phyloP scores from a whole-genome alignment of 768 basidiomycete species.

The Tulasnella sp. region DNA sequence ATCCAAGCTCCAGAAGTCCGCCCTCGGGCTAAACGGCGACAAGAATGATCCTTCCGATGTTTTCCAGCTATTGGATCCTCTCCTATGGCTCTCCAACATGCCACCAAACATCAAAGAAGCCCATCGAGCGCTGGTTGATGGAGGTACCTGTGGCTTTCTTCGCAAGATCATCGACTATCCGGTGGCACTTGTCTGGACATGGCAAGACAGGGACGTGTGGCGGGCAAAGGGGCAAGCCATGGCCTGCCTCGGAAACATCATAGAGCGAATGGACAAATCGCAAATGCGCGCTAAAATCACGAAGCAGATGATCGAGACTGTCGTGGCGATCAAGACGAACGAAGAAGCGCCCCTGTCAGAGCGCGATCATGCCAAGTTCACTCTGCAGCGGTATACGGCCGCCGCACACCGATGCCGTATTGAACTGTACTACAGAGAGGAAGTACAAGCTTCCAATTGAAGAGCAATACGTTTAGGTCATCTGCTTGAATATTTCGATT shows the following conservation, averaged over 20 bases:
- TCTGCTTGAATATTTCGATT: not conserved
- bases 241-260: not conserved
- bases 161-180: not conserved
- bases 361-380: not conserved
- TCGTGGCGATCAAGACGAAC: not conserved
- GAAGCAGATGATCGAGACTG: not conserved
- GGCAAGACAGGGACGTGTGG: not conserved
- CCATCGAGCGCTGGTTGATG: not conserved
- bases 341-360: not conserved
- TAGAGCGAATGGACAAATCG: not conserved
- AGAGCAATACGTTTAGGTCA: not conserved
- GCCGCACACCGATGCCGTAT: not conserved
- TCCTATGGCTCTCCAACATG: not conserved
- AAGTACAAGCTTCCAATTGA: not conserved
- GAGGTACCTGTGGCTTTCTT: not conserved
- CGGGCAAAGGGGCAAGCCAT: not conserved
- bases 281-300: not conserved
- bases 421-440: not conserved
- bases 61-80: not conserved
- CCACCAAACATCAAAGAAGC: not conserved
- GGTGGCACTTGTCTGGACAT: not conserved
- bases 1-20: not conserved
- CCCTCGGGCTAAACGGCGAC: not conserved
- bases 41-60: not conserved
- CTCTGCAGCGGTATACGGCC: constrained; percentile 1